Base-by-base conservation (phyloP, 352 stramenopile genomes). In the Peronosclerospora sorghi region DNA sequence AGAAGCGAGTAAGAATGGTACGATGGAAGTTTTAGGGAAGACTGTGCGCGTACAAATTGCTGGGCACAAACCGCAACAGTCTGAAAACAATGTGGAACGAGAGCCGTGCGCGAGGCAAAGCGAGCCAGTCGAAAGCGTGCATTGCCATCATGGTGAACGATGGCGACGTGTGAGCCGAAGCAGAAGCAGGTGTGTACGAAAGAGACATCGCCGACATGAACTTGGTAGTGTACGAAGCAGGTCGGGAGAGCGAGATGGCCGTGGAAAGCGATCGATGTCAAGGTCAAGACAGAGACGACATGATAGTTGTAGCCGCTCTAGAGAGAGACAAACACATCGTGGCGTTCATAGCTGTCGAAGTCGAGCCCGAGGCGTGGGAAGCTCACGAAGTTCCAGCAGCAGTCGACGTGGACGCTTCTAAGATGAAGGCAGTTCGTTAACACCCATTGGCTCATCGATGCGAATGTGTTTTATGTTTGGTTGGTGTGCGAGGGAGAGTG, bases 41-140 rank as follows among this genome's bases (percentile, higher is more conserved):
- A 40, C 58, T 9, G 73, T 87, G 27, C 82, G 80, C 29, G 78
- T 87, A 39, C 59, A 88, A 51, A 66, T 88, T 47, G 73, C 73
- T 0, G 67, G 62, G 13, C 76, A 78, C 32, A 36, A 37, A 19
- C 9, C 20, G 14, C n/a, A 37, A 18, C 2, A 45, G 12, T 41
- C 1, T 10, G 40, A 9, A n/a, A 3, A 35, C 12, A 30, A n/a
- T 45, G n/a, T 4, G 3, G 17, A 35, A 20, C 20, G 18, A 8
- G 13, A 27, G 0, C 18, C 21, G 21, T 44, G 38, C 17, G 30
- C 20, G 12, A 43, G 34, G 44, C 32, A 5, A 10, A 21, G 29
- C 6, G 23, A 23, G 26, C 38, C 14, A 12, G 39, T 20, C 8
- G 38, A 54, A 8, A n/a, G 39, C 1, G 29, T 32, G 35, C 14